Percentiles rank a stretch among this genome's conserved stretches.
Evolutionary conservation across 2,329 filamentous ascomycete genomes (phyloP).

Genomic region (Alternaria sp.): DNA sequence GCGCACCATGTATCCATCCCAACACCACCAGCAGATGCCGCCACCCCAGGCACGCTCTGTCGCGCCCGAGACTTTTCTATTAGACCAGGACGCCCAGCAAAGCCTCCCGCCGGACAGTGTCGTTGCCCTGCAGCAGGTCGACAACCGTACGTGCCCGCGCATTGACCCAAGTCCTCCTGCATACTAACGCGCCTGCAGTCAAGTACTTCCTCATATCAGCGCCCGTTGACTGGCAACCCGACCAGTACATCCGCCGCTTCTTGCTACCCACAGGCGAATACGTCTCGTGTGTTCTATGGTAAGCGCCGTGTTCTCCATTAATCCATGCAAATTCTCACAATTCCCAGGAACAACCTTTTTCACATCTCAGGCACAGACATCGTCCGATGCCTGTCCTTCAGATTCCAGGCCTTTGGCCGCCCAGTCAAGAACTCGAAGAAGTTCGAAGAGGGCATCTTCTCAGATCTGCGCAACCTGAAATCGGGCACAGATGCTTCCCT

Average conservation of each 20-base stretch:
- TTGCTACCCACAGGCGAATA: slow-evolving; percentile 97
- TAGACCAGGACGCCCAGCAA: slow-evolving; percentile 96
- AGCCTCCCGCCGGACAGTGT: slow-evolving; percentile 95
- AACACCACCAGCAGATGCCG: slow-evolving; percentile 78
- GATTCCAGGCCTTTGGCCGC: slow-evolving; percentile 97
- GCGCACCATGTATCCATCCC: slow-evolving; percentile 56
- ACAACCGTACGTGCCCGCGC: slow-evolving; percentile 75
- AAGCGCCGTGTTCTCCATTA: slow-evolving; percentile 26
- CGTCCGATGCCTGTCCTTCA: slow-evolving; percentile 94
- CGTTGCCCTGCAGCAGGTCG: slow-evolving; percentile 96
- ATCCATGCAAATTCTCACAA: slow-evolving; percentile 31
- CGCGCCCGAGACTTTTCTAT: slow-evolving; percentile 98
- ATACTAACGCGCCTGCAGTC: slow-evolving; percentile 63
- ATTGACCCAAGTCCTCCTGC: slow-evolving; percentile 2
- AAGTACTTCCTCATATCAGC: slow-evolving; percentile 99
- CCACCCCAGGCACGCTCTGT: slow-evolving; percentile 71
- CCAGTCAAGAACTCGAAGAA: slow-evolving; percentile 99
- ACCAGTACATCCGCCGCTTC: slow-evolving; percentile 96
- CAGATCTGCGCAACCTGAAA: slow-evolving; percentile 96
- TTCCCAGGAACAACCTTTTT: slow-evolving; percentile 88
- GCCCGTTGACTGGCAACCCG: slow-evolving; percentile 94
- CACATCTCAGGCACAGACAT: slow-evolving; percentile 99
- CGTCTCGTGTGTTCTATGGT: slow-evolving; percentile 96
- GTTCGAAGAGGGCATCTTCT: slow-evolving; percentile 99
- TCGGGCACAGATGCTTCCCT: slow-evolving; percentile 97